phyloP scores from a whole-genome alignment of 2,329 filamentous ascomycete genomes.

The Colletotrichum salicis region DNA sequence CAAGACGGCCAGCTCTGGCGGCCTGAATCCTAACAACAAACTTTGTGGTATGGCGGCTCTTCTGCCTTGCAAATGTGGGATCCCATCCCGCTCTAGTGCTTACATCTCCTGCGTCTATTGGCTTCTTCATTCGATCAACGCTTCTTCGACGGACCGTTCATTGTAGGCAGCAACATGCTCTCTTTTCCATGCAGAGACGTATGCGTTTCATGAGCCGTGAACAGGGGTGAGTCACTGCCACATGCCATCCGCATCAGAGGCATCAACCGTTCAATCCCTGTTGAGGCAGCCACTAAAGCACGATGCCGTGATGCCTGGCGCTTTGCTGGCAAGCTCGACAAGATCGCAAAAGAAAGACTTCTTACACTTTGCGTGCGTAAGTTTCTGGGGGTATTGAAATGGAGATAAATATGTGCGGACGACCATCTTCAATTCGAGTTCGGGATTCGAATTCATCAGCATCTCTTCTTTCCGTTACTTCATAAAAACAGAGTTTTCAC shows the following conservation, averaged over 20 bases:
- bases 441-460: neutral
- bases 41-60: neutral
- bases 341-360: neutral
- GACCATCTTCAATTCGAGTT: neutral
- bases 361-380: neutral
- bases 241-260: neutral
- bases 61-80: slow-evolving; percentile 1
- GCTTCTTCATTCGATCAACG: neutral
- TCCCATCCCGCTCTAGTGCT: slow-evolving; percentile 10
- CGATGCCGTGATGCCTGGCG: neutral
- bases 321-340: neutral
- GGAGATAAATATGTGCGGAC: neutral
- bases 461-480: neutral
- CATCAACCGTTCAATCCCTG: neutral
- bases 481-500: neutral
- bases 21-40: neutral
- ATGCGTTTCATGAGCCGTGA: neutral
- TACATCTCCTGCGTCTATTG: neutral
- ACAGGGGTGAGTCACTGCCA: slow-evolving; percentile 24
- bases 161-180: slow-evolving; percentile 24
- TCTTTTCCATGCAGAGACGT: neutral
- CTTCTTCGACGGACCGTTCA: neutral
- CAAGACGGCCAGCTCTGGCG: neutral
- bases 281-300: neutral
- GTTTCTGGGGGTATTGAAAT: no score